Base-by-base conservation (phyloP, 2,329 filamentous ascomycete genomes). In the Myriosclerotinia scirpicola region DNA sequence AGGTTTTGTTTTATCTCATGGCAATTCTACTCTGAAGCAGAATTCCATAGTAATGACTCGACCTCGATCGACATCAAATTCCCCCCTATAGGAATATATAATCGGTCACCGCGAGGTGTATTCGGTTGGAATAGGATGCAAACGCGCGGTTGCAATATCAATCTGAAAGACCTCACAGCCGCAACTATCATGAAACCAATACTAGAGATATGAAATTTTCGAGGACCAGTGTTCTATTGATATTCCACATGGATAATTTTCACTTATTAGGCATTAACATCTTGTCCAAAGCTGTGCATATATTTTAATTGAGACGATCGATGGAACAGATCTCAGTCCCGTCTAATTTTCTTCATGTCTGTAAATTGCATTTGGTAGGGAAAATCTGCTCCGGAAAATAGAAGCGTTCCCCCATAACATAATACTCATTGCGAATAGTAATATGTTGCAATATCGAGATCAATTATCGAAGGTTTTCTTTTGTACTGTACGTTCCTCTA, bases 101-200 rank as follows among this genome's bases (percentile, higher is more conserved):
- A 3, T 58, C 15, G 55, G 55, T 44, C 22, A 20, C 22, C 8
- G 38, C 55, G 55, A 44, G 22, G 55, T 44, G 17, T 34, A 44
- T 58, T 15, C 55, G 38, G 40, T 58, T 58, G 55, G 22, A 11
- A 30, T 30, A 20, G 5, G 2, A 44, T 58, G 55, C 55, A 58
- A 58, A 44, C 55, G 40, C 55, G 55, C 55, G 55, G 55, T 42
- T 58, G 22, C 55, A 20, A 44, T 58, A 26, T 42, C 54, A 17
- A 12, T 42, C 40, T 58, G 15, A 14, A 44, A 34, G 55, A 44
- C 55, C 40, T 44, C 55, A 58, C 55, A 58, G 55, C 55, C 40
- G 55, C 55, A 58, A 26, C 22, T 58, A 26, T 34, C 38, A 44
- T 44, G 22, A 40, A 58, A 22, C 40, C 55, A 44, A 11, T 44